These are phyloP conservation scores for Ascodesmis nigricans DNA, from an alignment of 495 filamentous ascomycete genomes.

Conservation along the genomic window DNA sequence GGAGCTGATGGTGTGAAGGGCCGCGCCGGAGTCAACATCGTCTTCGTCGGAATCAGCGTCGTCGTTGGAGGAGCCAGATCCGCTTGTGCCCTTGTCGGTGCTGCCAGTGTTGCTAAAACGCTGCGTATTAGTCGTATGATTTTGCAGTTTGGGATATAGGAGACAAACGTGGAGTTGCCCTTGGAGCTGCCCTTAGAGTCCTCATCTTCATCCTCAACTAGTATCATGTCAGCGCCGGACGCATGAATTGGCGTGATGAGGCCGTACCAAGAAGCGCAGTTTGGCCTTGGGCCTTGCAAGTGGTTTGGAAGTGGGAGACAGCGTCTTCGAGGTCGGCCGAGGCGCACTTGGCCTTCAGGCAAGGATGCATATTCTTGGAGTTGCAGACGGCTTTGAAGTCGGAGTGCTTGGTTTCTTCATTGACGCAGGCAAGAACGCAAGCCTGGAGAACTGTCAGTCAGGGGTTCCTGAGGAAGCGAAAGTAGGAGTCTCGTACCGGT, in stretches of 20 bases:
- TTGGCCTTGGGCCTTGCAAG: slow-evolving; percentile 1
- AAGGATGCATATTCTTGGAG: neutral
- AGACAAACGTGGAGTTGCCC: neutral
- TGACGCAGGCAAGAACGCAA: slow-evolving; percentile 9
- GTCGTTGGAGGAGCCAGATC: too few species aligned
- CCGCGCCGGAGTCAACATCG: too few species aligned
- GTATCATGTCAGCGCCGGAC: too few species aligned
- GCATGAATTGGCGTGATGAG: too few species aligned
- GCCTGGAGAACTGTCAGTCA: slow-evolving; percentile 17
- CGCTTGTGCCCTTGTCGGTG: too few species aligned
- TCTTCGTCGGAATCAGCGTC: too few species aligned
- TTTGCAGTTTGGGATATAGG: neutral
- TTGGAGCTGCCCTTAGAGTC: neutral
- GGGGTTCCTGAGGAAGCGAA: too few species aligned
- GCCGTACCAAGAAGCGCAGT: too few species aligned
- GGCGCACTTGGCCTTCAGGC: neutral
- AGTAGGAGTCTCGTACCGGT: too few species aligned
- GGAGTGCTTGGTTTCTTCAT: neutral
- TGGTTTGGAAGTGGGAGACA: neutral
- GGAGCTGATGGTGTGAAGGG: too few species aligned
- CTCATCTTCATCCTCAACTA: neutral
- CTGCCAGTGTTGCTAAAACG: neutral
- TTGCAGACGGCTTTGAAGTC: slow-evolving; percentile 3
- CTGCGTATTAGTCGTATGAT: neutral
- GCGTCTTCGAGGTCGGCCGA: neutral